Evolutionary conservation across 2,329 filamentous ascomycete species (phyloP).

Genomic region (Aciculosporium take): DNA sequence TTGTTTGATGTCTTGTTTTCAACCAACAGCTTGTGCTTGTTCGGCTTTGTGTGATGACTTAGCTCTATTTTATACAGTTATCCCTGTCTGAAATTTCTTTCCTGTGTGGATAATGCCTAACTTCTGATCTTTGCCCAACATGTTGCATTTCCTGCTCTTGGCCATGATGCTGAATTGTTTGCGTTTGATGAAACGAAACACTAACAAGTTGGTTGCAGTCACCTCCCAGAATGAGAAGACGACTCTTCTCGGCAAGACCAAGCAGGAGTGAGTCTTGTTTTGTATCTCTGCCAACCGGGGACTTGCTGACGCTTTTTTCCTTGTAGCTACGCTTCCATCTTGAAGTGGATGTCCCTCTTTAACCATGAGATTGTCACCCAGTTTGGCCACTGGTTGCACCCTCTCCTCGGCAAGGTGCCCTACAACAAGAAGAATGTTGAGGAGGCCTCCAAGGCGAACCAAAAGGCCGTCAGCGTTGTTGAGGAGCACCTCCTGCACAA

Average conservation of each 20-base stretch:
- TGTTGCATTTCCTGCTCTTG: constrained; percentile 7
- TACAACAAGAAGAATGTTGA: constrained; percentile 99
- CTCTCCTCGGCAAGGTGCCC: constrained; percentile 62
- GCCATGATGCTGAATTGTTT: background rate
- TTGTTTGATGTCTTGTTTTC: background rate
- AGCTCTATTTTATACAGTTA: constrained; percentile 76
- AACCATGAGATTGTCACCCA: constrained; percentile 70
- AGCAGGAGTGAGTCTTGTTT: constrained; percentile 71
- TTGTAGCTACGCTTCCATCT: constrained; percentile 84
- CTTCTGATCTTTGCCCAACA: constrained; percentile 48
- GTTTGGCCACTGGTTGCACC: constrained; percentile 71
- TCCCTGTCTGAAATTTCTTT: constrained; percentile 81
- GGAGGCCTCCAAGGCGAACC: constrained; percentile 54
- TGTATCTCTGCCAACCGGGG: background rate
- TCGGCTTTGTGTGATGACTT: constrained; percentile 45
- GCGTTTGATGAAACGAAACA: constrained; percentile 3
- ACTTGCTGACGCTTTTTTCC: constrained; percentile 12
- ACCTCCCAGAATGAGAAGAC: constrained; percentile 99
- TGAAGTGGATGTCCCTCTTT: constrained; percentile 96
- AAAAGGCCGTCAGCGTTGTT: constrained; percentile 55
- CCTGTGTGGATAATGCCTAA: constrained; percentile 80
- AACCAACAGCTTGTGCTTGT: background rate
- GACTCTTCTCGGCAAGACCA: constrained; percentile 96
- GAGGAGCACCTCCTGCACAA: constrained; percentile 83
- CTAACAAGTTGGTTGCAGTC: constrained; percentile 43